Evolutionary conservation across 352 stramenopile genomes (phyloP).

Genomic region (Peronosclerospora sorghi): DNA sequence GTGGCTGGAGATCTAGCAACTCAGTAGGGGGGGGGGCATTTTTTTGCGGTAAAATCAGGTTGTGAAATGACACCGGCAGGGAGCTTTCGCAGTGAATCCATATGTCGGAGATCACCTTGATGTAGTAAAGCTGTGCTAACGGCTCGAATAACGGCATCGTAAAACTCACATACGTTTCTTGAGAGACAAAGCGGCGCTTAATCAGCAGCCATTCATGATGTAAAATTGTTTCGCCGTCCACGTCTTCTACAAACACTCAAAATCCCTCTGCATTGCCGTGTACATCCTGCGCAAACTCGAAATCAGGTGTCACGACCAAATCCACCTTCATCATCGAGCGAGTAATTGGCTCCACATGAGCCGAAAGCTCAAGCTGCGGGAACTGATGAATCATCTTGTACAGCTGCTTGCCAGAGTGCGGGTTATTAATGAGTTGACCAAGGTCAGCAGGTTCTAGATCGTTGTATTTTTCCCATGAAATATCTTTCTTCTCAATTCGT

Average conservation of each 20-base stretch:
- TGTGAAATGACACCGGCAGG: constrained; percentile 96
- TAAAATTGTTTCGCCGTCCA: constrained; percentile 96
- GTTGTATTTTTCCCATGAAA: constrained; percentile 96
- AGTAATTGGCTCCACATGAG: constrained; percentile 97
- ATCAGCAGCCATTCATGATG: constrained; percentile 97
- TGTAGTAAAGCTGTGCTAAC: constrained; percentile 96
- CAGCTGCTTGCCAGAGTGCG: constrained; percentile 96
- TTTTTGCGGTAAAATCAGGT: constrained; percentile 98
- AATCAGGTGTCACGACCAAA: constrained; percentile 93
- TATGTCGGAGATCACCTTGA: constrained; percentile 95
- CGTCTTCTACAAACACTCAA: constrained; percentile 97
- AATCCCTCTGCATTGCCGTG: constrained; percentile 96
- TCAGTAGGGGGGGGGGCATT: constrained; percentile 96
- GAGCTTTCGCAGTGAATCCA: constrained; percentile 97
- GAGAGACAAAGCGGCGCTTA: constrained; percentile 71
- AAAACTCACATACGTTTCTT: constrained; percentile 87
- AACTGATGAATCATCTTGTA: constrained; percentile 99
- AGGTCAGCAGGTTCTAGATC: constrained; percentile 97
- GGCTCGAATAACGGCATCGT: constrained; percentile 97
- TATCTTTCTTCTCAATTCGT: constrained; percentile 98
- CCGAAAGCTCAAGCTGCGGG: constrained; percentile 92
- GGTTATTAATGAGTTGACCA: constrained; percentile 93
- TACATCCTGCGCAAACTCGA: constrained; percentile 94
- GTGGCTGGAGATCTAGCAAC: constrained; percentile 95
- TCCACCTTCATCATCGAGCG: constrained; percentile 94